Conservation (phyloP, 2,329 filamentous ascomycete species). For the Trichoderma endophyticum region DNA sequence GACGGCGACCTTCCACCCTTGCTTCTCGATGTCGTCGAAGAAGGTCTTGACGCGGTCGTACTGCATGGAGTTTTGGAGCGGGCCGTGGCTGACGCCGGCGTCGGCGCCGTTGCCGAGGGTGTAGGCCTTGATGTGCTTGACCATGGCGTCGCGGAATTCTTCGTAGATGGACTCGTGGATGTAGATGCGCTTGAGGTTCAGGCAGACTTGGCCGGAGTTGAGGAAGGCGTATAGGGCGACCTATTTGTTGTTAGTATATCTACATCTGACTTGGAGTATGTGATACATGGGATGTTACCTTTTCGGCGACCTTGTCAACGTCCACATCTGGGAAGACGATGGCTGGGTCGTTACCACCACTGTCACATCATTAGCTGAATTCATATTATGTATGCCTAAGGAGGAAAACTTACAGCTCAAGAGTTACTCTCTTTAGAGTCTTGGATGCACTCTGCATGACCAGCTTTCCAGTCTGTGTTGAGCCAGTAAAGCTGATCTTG, state of each 20-base stretch:
- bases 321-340: conserved; percentile 46
- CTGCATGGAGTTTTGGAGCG: conserved; percentile 60
- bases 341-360: conserved; percentile 63
- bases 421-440: conserved; percentile 62
- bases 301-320: conserved; percentile 30
- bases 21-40: conserved; percentile 34
- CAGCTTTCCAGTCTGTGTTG: conserved; percentile 63
- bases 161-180: conserved; percentile 57
- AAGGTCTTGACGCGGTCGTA: conserved; percentile 31
- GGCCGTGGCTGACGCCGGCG: conserved; percentile 45
- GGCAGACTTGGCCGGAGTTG: conserved; percentile 56
- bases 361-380: neutral
- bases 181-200: conserved; percentile 57
- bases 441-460: conserved; percentile 70
- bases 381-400: too few species aligned
- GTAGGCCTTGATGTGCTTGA: conserved; percentile 41
- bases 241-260: conserved; percentile 11
- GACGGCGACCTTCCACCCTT: conserved; percentile 28
- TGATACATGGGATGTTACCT: neutral
- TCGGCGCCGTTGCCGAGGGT: conserved; percentile 39
- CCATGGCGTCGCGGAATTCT: conserved; percentile 46
- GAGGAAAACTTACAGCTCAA: conserved; percentile 55
- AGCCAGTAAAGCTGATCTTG: conserved; percentile 71
- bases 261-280: conserved; percentile 21
- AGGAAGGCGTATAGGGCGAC: conserved; percentile 44